A percentile compares a stretch with the other conserved stretches of the same genome.
Conservation (phyloP, 352 stramenopile species). For the Globisporangium cystogenes region DNA sequence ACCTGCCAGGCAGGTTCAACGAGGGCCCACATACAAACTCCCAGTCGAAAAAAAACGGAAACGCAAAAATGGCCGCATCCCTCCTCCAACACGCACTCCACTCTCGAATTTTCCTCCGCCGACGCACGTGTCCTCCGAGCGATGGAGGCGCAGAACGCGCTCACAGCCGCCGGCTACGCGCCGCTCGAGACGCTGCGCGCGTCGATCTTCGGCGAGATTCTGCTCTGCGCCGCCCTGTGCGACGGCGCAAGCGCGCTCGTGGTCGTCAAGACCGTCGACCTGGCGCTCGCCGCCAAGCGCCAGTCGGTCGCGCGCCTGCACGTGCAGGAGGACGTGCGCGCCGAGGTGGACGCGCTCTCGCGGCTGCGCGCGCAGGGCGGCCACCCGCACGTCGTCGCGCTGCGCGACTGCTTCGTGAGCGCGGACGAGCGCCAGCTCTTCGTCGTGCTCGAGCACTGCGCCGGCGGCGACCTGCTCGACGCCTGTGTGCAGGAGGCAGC, state of each 20-base stretch:
- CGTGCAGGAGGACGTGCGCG: constrained; percentile 67
- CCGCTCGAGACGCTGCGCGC: constrained; percentile 34
- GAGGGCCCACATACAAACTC: too few species aligned
- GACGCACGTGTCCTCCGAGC: background rate
- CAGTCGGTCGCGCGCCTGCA: constrained; percentile 37
- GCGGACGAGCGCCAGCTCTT: constrained; percentile 40
- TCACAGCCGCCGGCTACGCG: constrained; percentile 28
- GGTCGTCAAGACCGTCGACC: constrained; percentile 67
- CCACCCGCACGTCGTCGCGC: constrained; percentile 65
- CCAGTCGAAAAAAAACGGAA: too few species aligned
- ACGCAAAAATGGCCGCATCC: too few species aligned
- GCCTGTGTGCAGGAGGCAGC: constrained; percentile 27
- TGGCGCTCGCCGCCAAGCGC: constrained; percentile 47
- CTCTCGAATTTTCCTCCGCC: too few species aligned
- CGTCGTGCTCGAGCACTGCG: constrained; percentile 77
- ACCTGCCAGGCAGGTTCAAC: too few species aligned
- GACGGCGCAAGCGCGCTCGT: constrained; percentile 12
- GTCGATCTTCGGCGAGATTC: constrained; percentile 68
- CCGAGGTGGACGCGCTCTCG: constrained; percentile 62
- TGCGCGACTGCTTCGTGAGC: constrained; percentile 64
- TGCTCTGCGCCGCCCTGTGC: constrained; percentile 27
- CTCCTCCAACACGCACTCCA: too few species aligned
- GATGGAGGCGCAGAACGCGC: constrained; percentile 5
- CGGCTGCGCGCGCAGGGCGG: constrained; percentile 44
- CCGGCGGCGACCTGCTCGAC: constrained; percentile 67